A percentile compares a stretch with the other conserved stretches of the same genome.
phyloP scores from a whole-genome alignment of 2,329 filamentous ascomycete genomes.

The Ascochyta lentis region DNA sequence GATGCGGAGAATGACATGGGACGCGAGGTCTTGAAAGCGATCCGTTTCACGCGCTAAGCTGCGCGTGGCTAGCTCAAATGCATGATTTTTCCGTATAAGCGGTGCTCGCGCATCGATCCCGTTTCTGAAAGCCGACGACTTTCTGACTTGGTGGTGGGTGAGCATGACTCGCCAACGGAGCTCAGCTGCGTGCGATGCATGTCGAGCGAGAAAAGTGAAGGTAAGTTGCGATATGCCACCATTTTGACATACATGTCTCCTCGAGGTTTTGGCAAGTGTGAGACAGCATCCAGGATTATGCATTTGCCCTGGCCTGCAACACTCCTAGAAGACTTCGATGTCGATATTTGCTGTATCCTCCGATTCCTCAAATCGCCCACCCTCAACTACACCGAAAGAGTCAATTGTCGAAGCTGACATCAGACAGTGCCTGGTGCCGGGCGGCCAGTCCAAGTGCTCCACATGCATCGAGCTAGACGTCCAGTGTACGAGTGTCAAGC shows the following conservation, averaged over 20 bases:
- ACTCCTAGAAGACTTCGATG: neutral
- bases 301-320: neutral
- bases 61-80: constrained; percentile 1
- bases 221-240: constrained; percentile 4
- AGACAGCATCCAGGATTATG: neutral
- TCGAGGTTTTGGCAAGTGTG: neutral
- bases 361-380: neutral
- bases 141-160: constrained; percentile 11
- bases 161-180: constrained; percentile 17
- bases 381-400: neutral
- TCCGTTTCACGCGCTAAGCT: constrained; percentile 4
- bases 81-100: constrained; percentile 19
- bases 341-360: no score
- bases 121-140: neutral
- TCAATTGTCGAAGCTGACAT: neutral
- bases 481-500: constrained; percentile 21
- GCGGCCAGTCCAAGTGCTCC: constrained; percentile 12
- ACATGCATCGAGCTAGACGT: constrained; percentile 23
- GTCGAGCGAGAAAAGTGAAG: constrained; percentile 30
- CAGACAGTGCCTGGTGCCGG: constrained; percentile 15
- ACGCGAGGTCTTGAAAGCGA: neutral
- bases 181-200: constrained; percentile 30
- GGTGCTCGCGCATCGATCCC: neutral
- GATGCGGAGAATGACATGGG: constrained; percentile 7
- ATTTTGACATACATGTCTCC: neutral